Conservation (phyloP, 2,329 filamentous ascomycete species). For the Diplodia corticola region DNA sequence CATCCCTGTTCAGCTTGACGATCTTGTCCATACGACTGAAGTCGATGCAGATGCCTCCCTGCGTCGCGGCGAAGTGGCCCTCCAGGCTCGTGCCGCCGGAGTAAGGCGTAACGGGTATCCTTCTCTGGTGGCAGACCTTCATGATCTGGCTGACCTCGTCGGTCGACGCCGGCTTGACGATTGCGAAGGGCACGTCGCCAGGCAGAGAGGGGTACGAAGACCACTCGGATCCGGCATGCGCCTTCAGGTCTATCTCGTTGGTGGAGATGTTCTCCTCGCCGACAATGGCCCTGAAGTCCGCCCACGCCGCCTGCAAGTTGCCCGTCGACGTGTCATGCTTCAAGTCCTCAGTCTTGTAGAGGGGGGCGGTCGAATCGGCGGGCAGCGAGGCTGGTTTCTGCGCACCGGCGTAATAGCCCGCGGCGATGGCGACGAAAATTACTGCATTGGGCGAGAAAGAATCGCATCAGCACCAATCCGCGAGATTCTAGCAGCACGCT, state of each 20-base stretch:
- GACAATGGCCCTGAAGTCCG: constrained; percentile 61
- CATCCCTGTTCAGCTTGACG: constrained; percentile 69
- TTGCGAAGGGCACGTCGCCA: constrained; percentile 54
- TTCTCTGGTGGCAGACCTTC: constrained; percentile 79
- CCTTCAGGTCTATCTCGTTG: constrained; percentile 53
- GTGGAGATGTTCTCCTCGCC: constrained; percentile 65
- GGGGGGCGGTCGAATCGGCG: constrained; percentile 58
- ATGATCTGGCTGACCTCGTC: constrained; percentile 84
- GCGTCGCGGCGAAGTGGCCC: constrained; percentile 81
- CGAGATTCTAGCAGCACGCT: neutral
- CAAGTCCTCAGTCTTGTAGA: constrained; percentile 50
- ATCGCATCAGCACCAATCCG: neutral
- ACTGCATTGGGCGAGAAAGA: constrained; percentile 41
- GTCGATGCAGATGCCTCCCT: constrained; percentile 82
- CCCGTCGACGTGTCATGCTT: constrained; percentile 57
- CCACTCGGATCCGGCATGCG: constrained; percentile 64
- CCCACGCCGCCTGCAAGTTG: constrained; percentile 65
- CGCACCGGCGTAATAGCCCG: constrained; percentile 59
- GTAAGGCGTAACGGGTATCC: constrained; percentile 83
- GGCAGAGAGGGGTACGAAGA: constrained; percentile 53
- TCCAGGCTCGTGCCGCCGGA: constrained; percentile 87
- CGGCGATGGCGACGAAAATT: constrained; percentile 51
- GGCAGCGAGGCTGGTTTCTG: constrained; percentile 49
- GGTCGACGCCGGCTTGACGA: constrained; percentile 75
- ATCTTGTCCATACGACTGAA: constrained; percentile 85